Evolutionary conservation across 768 basidiomycete genomes (phyloP), one percentile per base, ranked within the genome.

Genomic region (Panaeolus cyanescens): DNA sequence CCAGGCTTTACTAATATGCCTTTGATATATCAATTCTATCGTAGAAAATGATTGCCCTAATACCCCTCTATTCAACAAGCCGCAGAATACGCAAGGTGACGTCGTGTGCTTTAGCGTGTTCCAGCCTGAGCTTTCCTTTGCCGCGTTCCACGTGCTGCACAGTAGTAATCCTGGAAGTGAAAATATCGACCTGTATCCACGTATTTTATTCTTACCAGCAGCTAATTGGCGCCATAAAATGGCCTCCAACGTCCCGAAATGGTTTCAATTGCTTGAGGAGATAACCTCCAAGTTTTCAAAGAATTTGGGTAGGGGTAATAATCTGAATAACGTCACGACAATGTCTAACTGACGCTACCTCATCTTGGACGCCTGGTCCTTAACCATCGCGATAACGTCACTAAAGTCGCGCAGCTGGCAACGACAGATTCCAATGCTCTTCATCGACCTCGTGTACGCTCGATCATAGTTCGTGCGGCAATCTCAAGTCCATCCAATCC

Each of bases 401-500:
- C 22, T 32, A 31, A 64, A 91, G 90, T 85, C 28, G 77, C 81
- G 61, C 89, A 91, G 67, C 71, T 91, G 36, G 84, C 88, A 0
- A 85, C 86, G 0, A 71, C 86, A 40, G 85, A 85, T 65, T 39
- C 56, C 15, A 55, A 55, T 17, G 60, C 72, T 0, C 63, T 72
- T 0, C 64, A 68, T 45, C 69, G 72, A 8, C 88, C 90, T 1
- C 86, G 80, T 59, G 90, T 88, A 39, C 90, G 92, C 64, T 83
- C 87, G 4, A 80, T 81, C 61, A 74, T 90, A 57, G 85, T 90
- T 62, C 85, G 91, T 36, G 74, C 68, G 1, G 86, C 91, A 70
- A 64, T 92, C 37, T 70, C 79, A 8, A 75, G 82, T 1, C 70
- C 74, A 5, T 65, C 71, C 20, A 64, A 70, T 17, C 82, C 85